These are phyloP conservation scores for Trichaptum fuscoviolaceum DNA, from an alignment of 768 basidiomycete species.

Conservation along the genomic window DNA sequence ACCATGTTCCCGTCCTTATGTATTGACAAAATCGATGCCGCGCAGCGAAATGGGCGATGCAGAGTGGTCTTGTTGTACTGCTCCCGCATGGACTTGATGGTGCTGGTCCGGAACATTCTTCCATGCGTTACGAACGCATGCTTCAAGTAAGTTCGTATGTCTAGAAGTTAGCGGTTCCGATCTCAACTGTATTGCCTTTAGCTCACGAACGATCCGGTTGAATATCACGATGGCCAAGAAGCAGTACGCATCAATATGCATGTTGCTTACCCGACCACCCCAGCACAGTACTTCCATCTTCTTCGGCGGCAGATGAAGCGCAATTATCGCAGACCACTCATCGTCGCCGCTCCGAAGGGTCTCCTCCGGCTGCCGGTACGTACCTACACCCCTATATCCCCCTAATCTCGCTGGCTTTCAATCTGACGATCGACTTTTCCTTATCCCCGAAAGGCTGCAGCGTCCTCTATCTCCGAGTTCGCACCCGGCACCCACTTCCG, in stretches of 20 bases:
- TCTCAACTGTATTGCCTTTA: slow-evolving; percentile 22
- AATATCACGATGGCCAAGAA: slow-evolving; percentile 25
- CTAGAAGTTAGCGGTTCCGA: not conserved
- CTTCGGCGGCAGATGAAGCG: slow-evolving; percentile 80
- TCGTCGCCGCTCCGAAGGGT: slow-evolving; percentile 83
- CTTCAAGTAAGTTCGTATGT: slow-evolving; percentile 55
- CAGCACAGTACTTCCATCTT: slow-evolving; percentile 91
- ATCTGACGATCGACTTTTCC: not conserved
- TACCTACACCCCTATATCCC: slow-evolving; percentile 8
- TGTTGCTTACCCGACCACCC: slow-evolving; percentile 80
- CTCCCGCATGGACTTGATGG: slow-evolving; percentile 90
- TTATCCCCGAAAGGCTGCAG: slow-evolving; percentile 50
- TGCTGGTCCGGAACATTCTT: slow-evolving; percentile 92
- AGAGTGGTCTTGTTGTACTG: slow-evolving; percentile 81
- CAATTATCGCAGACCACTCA: slow-evolving; percentile 81
- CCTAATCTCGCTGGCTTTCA: not conserved
- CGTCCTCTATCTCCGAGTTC: slow-evolving; percentile 62
- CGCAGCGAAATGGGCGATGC: slow-evolving; percentile 88
- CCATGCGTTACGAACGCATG: slow-evolving; percentile 82
- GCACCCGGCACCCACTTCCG: slow-evolving; percentile 55
- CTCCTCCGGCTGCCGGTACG: slow-evolving; percentile 70
- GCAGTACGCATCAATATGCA: slow-evolving; percentile 72
- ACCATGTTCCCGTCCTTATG: not conserved
- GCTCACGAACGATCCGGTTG: slow-evolving; percentile 73
- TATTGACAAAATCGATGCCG: slow-evolving; percentile 1